Base-by-base conservation (phyloP, 2,329 filamentous ascomycete species). In the Camillea tinctor region DNA sequence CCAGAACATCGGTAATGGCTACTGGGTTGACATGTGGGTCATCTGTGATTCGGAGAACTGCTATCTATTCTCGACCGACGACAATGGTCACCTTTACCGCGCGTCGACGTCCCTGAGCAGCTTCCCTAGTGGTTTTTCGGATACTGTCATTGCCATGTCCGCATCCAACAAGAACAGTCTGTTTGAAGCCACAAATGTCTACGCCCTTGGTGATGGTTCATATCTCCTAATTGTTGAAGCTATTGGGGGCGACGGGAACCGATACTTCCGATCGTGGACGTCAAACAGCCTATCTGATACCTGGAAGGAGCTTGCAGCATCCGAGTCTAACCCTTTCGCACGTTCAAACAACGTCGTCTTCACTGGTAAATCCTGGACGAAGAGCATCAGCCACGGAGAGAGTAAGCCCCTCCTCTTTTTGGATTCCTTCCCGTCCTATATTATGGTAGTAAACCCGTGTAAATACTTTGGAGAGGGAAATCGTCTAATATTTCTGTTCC, bases 241-340 rank as follows among this genome's bases (percentile, higher is more conserved):
- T 52, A 75, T 78, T 54, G 73, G 75, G 1, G 64, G 26, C 13
- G 67, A 70, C 53, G 69, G 69, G 0, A 54, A 68, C 22, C 72
- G 76, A 2, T 78, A 75, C 59, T 79, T 78, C 71, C 71, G 73
- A 21, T 75, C 71, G 1, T 78, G 74, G 74, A 78, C 75, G 0
- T 68, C 74, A 2, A 65, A 56, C 3, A 68, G 60, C 40, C 65
- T 78, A 8, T 61, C 64, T 1, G 76, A 74, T 0, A 58, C 61
- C 0, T 79, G 76, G 76, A 71, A 63, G 5, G 60, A 66, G 15
- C 70, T 77, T 20, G 74, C 74, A 0, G 70, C 67, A 7, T 73
- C 72, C 7, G 73, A 77, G 60, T 61, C 64, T 3, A 72, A 76
- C 55, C 76, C 76, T 0, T 78, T 78, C 63, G 68, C 73, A 48